Conservation (phyloP, 164 flowering plant genomes). For the Vitis cinerea region DNA sequence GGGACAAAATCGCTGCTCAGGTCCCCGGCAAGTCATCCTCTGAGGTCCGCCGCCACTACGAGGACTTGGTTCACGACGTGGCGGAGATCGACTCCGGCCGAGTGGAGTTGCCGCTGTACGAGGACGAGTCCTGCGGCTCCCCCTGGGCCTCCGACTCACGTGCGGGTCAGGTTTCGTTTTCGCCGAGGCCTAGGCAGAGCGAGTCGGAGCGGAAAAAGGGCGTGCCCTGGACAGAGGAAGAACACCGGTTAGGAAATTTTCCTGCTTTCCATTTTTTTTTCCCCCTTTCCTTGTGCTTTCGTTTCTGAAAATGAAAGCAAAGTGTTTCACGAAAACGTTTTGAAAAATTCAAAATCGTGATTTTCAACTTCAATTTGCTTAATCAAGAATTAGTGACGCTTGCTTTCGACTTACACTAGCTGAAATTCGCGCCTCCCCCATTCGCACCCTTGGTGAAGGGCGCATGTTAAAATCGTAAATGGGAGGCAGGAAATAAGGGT, state of each 20-base stretch:
- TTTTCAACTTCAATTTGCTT: no score
- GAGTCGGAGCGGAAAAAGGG: constrained; percentile 31
- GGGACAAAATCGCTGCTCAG: constrained; percentile 27
- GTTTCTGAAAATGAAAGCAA: not conserved
- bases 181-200: constrained; percentile 5
- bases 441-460: no score
- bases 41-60: constrained; percentile 25
- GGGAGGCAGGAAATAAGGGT: no score
- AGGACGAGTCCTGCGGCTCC: constrained; percentile 11
- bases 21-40: constrained; percentile 26
- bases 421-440: no score
- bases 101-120: constrained; percentile 31
- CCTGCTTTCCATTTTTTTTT: not conserved
- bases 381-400: no score
- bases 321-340: no score
- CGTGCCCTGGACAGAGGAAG: constrained; percentile 32
- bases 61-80: constrained; percentile 29
- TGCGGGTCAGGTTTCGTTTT: constrained; percentile 5
- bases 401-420: no score
- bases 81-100: constrained; percentile 30
- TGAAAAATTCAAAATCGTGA: no score
- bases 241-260: constrained; percentile 23
- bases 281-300: not conserved
- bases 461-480: no score
- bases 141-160: not conserved